phyloP scores from a whole-genome alignment of 1,139 yeast genomes.

The Magnusiomyces tetraspermus region DNA sequence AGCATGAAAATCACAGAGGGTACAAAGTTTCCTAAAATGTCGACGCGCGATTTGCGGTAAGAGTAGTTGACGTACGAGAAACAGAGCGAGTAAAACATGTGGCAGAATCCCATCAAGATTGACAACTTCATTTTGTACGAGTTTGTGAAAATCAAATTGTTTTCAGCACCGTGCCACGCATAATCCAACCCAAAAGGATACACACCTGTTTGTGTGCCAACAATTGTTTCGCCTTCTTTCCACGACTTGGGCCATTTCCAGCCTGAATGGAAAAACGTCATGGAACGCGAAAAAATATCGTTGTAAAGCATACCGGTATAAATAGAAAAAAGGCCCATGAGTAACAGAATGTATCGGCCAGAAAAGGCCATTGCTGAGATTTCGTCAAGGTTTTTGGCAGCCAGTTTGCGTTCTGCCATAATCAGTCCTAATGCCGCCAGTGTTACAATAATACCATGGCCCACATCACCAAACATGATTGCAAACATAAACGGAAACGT shows the following conservation, averaged over 20 bases:
- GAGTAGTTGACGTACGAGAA: slow-evolving; percentile 77
- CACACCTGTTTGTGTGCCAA: slow-evolving; percentile 55
- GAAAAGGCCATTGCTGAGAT: slow-evolving; percentile 92
- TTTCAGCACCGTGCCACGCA: slow-evolving; percentile 97
- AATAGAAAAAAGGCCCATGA: slow-evolving; percentile 91
- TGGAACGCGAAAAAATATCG: slow-evolving; percentile 82
- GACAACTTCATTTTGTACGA: slow-evolving; percentile 96
- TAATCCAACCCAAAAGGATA: slow-evolving; percentile 86
- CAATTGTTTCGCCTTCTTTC: slow-evolving; percentile 51
- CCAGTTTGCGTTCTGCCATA: slow-evolving; percentile 55
- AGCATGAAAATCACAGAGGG: slow-evolving; percentile 95
- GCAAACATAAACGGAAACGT: slow-evolving; percentile 99
- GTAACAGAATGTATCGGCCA: slow-evolving; percentile 78
- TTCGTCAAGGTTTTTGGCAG: slow-evolving; percentile 68
- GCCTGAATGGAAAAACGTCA: slow-evolving; percentile 77
- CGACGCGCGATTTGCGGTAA: slow-evolving; percentile 66
- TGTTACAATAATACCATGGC: slow-evolving; percentile 80
- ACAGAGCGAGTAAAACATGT: slow-evolving; percentile 84
- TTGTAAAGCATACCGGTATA: slow-evolving; percentile 91
- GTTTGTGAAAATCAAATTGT: slow-evolving; percentile 78
- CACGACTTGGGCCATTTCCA: slow-evolving; percentile 85
- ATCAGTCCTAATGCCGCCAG: slow-evolving; percentile 66
- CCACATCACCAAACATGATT: slow-evolving; percentile 97
- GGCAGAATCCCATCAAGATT: slow-evolving; percentile 86
- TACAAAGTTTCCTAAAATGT: slow-evolving; percentile 82